Evolutionary conservation across 768 basidiomycete species (phyloP), one percentile per base, ranked within the genome.

Genomic region (Hortiboletus flavorubellus): DNA sequence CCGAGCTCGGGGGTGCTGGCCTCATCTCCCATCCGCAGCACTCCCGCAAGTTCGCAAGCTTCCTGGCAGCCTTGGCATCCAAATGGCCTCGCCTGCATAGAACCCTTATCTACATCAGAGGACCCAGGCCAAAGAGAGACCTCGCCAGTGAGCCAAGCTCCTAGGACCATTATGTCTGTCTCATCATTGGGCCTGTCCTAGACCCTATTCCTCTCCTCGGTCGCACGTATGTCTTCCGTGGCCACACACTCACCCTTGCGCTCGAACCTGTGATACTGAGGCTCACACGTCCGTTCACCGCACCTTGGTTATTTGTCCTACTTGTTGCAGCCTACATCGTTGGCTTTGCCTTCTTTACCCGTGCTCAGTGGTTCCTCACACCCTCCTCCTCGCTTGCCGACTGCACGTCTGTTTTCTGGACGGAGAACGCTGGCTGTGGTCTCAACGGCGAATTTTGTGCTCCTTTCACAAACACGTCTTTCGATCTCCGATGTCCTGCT

Each of bases 401-500:
- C 37, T 91, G 89, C 64, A 87, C 86, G 8, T 77, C 85, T 8
- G 79, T 84, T 2, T 90, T 83, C 65, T 93, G 89, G 88, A 58
- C 75, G 3, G 74, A 80, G 23, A 81, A 89, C 58, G 82, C 84
- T 61, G 80, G 79, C 11, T 93, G 91, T 60, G 91, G 91, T 21
- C 72, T 92, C 31, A 72, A 93, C 59, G 92, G 91, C 2, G 61
- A 70, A 39, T 56, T 67, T 3, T 94, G 91, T 67, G 75, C 71
- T 14, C 89, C 89, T 0, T 88, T 89, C 65, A 73, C 76, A 46
- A 76, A 83, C 56, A 68, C 77, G 5, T 77, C 79, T 8, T 82
- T 87, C 64, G 80, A 89, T 56, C 89, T 95, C 64, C 83, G 92
- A 14, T 95, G 91, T 67, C 91, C 90, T 5, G 86, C 89, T 5